Evolutionary conservation across 345 rosid genomes (phyloP).

Genomic region (Kandelia obovata): DNA sequence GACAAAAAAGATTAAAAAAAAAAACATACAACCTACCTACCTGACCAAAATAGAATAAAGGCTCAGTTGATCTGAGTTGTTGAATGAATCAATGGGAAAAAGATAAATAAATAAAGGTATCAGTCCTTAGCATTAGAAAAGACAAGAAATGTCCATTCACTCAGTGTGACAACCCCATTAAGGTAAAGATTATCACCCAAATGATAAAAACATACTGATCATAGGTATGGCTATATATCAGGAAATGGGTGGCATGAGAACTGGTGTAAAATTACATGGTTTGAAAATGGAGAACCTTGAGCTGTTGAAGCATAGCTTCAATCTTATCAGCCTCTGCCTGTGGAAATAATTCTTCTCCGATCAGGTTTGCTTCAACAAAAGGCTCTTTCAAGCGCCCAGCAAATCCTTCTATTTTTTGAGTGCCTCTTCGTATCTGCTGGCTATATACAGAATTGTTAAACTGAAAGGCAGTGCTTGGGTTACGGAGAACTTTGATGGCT

Average conservation of each 20-base stretch:
- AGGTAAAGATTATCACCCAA: too few species aligned
- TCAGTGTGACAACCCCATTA: too few species aligned
- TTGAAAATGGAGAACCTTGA: slow-evolving; percentile 52
- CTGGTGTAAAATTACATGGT: slow-evolving; percentile 1
- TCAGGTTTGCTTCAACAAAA: slow-evolving; percentile 40
- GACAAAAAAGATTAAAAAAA: too few species aligned
- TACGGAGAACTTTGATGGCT: slow-evolving; percentile 91
- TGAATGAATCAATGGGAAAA: too few species aligned
- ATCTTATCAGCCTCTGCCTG: slow-evolving; percentile 93
- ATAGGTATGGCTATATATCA: not conserved
- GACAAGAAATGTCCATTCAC: too few species aligned
- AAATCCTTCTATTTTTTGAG: slow-evolving; percentile 57
- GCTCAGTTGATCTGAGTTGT: too few species aligned
- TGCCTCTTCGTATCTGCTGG: slow-evolving; percentile 50
- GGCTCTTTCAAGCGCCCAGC: slow-evolving; percentile 50
- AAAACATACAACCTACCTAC: too few species aligned
- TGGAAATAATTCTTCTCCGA: slow-evolving; percentile 81
- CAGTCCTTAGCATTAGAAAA: too few species aligned
- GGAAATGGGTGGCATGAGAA: slow-evolving; percentile 1
- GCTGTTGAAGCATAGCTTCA: slow-evolving; percentile 78
- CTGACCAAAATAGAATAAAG: too few species aligned
- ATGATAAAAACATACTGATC: too few species aligned
- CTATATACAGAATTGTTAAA: slow-evolving; percentile 49
- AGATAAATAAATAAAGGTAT: too few species aligned
- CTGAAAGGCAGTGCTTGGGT: slow-evolving; percentile 73